phyloP scores from a whole-genome alignment of 768 basidiomycete genomes.

The Boletus tomentosulus region DNA sequence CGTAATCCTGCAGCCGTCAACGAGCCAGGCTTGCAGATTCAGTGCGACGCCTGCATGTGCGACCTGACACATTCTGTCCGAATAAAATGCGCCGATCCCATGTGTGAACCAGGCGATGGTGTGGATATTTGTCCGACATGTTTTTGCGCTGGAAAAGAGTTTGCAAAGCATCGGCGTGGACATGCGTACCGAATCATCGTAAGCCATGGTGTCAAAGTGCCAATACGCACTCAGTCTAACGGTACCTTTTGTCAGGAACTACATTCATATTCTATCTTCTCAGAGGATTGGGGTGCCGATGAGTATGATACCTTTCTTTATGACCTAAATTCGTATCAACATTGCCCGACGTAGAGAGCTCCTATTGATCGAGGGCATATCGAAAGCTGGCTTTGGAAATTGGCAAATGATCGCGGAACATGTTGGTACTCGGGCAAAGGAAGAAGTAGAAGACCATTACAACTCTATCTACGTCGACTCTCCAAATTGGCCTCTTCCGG shows the following conservation, averaged over 20 bases:
- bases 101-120: constrained; percentile 70
- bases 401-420: constrained; percentile 97
- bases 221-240: constrained; percentile 2
- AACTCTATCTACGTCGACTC: constrained; percentile 75
- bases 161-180: constrained; percentile 75
- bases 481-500: constrained; percentile 75
- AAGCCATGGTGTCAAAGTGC: constrained; percentile 17
- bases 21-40: constrained; percentile 78
- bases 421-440: constrained; percentile 88
- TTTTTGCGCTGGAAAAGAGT: constrained; percentile 90
- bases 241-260: constrained; percentile 60
- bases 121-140: constrained; percentile 92
- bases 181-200: constrained; percentile 94
- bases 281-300: constrained; percentile 95
- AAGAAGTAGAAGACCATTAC: constrained; percentile 93
- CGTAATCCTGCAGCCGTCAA: constrained; percentile 53
- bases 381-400: constrained; percentile 86
- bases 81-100: constrained; percentile 89
- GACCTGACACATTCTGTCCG: constrained; percentile 96
- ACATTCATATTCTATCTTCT: constrained; percentile 94
- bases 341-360: constrained; percentile 59
- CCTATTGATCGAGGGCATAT: constrained; percentile 81
- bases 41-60: constrained; percentile 78
- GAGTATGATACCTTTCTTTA: constrained; percentile 54
- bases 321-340: constrained; percentile 2